Evolutionary conservation across 1,284 basidiomycete genomes (phyloP).

Genomic region (Kwoniella shivajii): DNA sequence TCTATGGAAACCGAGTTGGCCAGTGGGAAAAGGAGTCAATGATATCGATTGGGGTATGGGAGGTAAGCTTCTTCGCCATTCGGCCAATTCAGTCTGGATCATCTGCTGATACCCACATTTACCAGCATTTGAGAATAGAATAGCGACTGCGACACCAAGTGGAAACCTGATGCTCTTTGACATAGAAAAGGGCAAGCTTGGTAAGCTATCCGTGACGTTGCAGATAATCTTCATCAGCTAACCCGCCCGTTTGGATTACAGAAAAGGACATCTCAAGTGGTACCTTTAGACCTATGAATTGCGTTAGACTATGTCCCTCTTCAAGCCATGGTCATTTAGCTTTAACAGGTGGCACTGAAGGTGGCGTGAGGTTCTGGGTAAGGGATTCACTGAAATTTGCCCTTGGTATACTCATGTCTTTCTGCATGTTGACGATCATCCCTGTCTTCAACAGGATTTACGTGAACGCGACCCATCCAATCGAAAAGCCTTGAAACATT

Average conservation of each 20-base stretch:
- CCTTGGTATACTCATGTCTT: too few relatives aligned
- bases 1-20: slow-evolving; percentile 50
- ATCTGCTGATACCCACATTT: background rate
- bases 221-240: background rate
- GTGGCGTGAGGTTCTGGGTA: slow-evolving; percentile 80
- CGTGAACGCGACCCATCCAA: slow-evolving; percentile 69
- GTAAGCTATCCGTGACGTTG: slow-evolving; percentile 54
- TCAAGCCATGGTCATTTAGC: slow-evolving; percentile 66
- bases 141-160: slow-evolving; percentile 77
- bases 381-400: slow-evolving; percentile 23
- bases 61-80: slow-evolving; percentile 60
- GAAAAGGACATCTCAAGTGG: slow-evolving; percentile 69
- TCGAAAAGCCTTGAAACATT: slow-evolving; percentile 69
- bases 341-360: slow-evolving; percentile 79
- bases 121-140: slow-evolving; percentile 77
- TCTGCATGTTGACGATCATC: slow-evolving; percentile 1
- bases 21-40: slow-evolving; percentile 47
- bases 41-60: slow-evolving; percentile 80
- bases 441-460: slow-evolving; percentile 62
- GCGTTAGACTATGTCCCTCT: slow-evolving; percentile 62
- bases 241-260: slow-evolving; percentile 38
- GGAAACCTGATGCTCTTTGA: slow-evolving; percentile 87
- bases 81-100: background rate
- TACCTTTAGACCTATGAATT: slow-evolving; percentile 74
- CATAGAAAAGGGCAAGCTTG: slow-evolving; percentile 71